Evolutionary conservation across 2,329 filamentous ascomycete genomes (phyloP).

Genomic region (Leptosphaerulina australis): DNA sequence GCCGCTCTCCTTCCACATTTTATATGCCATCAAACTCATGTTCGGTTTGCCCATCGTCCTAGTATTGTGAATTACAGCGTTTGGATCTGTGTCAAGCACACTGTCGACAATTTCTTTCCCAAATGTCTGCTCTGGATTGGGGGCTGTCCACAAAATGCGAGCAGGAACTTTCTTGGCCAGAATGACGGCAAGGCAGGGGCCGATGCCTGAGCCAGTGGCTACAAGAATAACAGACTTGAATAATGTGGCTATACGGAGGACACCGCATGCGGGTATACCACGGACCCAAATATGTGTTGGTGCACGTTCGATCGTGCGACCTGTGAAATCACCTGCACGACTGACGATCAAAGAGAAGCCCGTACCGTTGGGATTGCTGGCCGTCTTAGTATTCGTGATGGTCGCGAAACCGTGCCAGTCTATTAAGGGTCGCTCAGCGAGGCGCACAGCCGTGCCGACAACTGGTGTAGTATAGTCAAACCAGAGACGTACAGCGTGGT

Average conservation of each 20-base stretch:
- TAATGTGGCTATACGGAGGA: conserved; percentile 45
- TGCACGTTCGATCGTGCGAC: conserved; percentile 40
- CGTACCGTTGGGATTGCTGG: conserved; percentile 20
- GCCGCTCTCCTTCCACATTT: conserved; percentile 57
- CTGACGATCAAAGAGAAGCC: conserved; percentile 47
- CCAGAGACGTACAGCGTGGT: conserved; percentile 74
- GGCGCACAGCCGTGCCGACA: conserved; percentile 41
- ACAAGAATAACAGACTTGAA: conserved; percentile 48
- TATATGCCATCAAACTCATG: conserved; percentile 64
- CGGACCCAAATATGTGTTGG: conserved; percentile 46
- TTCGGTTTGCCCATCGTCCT: conserved; percentile 66
- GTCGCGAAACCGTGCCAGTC: conserved; percentile 51
- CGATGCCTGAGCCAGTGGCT: conserved; percentile 49
- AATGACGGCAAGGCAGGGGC: conserved; percentile 59
- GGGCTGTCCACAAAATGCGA: conserved; percentile 74
- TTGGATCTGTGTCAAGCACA: conserved; percentile 64
- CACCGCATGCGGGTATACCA: conserved; percentile 46
- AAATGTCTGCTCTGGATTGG: conserved; percentile 68
- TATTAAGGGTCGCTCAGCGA: conserved; percentile 41
- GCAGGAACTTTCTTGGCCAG: conserved; percentile 55
- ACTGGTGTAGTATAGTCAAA: conserved; percentile 44
- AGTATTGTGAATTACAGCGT: conserved; percentile 73
- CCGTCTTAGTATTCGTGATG: conserved; percentile 39
- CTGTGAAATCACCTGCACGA: conserved; percentile 49
- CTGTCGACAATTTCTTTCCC: conserved; percentile 64